A percentile compares a stretch with the other conserved stretches of the same genome.
Evolutionary conservation across 2,329 filamentous ascomycete genomes (phyloP).

Genomic region (Sodiomyces alkalinus): DNA sequence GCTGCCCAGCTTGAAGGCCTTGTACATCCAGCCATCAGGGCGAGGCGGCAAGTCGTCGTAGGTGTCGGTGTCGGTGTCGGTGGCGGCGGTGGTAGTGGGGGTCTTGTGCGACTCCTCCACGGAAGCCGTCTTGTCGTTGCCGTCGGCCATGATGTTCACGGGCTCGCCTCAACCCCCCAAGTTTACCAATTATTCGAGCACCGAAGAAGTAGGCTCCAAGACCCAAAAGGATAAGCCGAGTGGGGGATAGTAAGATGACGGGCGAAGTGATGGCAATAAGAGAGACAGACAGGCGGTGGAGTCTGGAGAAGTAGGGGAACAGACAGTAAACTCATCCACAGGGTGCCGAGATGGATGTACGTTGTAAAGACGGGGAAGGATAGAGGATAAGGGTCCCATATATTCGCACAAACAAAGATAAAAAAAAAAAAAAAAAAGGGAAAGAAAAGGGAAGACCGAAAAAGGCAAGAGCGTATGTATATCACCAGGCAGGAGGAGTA

Average conservation of each 20-base stretch:
- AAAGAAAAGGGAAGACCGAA: neutral
- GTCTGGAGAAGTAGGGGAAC: conserved; percentile 1
- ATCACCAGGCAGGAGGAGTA: too few relatives aligned
- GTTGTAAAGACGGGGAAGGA: neutral
- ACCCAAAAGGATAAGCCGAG: too few relatives aligned
- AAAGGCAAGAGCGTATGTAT: neutral
- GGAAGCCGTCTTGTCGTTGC: conserved; percentile 3
- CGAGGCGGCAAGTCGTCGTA: conserved; percentile 5
- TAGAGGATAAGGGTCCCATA: neutral
- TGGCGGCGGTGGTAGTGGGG: conserved; percentile 4
- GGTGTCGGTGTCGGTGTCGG: conserved; percentile 6
- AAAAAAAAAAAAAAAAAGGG: neutral
- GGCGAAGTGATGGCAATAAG: neutral
- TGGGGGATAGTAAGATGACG: too few relatives aligned
- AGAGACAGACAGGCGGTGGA: neutral
- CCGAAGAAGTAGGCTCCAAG: too few relatives aligned
- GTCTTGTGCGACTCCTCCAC: neutral
- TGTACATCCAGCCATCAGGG: conserved; percentile 53
- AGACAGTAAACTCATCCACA: too few relatives aligned
- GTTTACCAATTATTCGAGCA: too few relatives aligned
- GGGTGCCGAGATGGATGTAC: neutral
- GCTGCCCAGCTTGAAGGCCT: conserved; percentile 36
- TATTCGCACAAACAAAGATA: neutral
- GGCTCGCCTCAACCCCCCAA: too few relatives aligned
- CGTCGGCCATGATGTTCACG: conserved; percentile 4